Evolutionary conservation across 1,284 basidiomycete species (phyloP).

Genomic region (Microbotryum scabiosae): DNA sequence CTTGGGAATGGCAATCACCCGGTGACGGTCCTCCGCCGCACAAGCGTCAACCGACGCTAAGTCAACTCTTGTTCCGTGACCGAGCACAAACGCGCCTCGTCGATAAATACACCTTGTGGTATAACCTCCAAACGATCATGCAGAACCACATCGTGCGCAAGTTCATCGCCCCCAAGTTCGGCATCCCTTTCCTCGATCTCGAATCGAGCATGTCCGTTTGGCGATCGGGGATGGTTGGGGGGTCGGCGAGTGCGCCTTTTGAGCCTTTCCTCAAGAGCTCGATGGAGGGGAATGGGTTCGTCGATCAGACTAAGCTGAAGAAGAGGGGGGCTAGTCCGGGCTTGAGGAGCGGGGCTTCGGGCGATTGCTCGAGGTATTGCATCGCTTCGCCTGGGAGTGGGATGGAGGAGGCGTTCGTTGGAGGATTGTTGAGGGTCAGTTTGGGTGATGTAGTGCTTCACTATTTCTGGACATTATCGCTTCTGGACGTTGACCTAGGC

Average conservation of each 20-base stretch:
- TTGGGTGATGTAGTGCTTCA: neutral
- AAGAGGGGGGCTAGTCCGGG: neutral
- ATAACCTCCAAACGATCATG: conserved; percentile 34
- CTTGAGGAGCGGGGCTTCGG: conserved; percentile 12
- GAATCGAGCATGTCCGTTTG: conserved; percentile 33
- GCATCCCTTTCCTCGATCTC: conserved; percentile 35
- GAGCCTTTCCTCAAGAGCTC: neutral
- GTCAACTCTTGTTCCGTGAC: conserved; percentile 10
- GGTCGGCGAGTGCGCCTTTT: conserved; percentile 8
- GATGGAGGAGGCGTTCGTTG: conserved; percentile 34
- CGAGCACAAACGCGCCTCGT: neutral
- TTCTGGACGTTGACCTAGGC: neutral
- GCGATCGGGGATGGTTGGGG: conserved; percentile 33
- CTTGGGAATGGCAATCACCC: conserved; percentile 17
- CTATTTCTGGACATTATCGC: too few relatives aligned
- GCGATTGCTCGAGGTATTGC: conserved; percentile 35
- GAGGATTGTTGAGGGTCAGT: conserved; percentile 23
- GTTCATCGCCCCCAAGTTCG: conserved; percentile 24
- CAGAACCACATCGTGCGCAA: conserved; percentile 32
- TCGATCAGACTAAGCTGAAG: neutral
- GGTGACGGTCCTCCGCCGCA: conserved; percentile 31
- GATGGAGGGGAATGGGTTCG: neutral
- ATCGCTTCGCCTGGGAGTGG: conserved; percentile 33
- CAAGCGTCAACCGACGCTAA: conserved; percentile 15
- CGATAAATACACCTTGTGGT: conserved; percentile 24